Conservation (phyloP, 2,329 filamentous ascomycete species). For the Hypoxylon sp. region DNA sequence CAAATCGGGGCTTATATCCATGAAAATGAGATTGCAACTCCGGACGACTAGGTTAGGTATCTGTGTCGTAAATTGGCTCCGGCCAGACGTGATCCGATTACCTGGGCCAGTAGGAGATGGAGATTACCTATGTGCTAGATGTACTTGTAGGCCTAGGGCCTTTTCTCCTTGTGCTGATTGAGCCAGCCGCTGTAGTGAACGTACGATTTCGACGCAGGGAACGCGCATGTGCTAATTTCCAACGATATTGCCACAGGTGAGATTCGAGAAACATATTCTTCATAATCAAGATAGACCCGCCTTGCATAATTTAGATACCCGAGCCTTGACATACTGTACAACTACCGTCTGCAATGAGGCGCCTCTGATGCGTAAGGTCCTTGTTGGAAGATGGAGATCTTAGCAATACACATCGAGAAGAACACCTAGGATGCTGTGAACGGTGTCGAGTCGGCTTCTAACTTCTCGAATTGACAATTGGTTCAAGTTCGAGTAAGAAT, state of each 20-base stretch:
- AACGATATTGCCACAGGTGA: constrained; percentile 4
- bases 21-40: not conserved
- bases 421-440: constrained; percentile 2
- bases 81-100: constrained; percentile 10
- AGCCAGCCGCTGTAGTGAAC: constrained; percentile 1
- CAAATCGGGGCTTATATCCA: constrained; percentile 1
- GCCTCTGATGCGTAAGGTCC: not conserved
- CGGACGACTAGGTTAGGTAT: too few species aligned
- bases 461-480: constrained; percentile 11
- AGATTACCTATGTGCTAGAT: constrained; percentile 4
- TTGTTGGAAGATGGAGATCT: constrained; percentile 4
- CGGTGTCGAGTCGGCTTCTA: constrained; percentile 9
- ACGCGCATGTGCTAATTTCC: not conserved
- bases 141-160: not conserved
- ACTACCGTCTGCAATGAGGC: not conserved
- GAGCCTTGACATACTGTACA: not conserved
- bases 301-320: constrained; percentile 4
- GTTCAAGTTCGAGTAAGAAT: constrained; percentile 20
- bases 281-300: constrained; percentile 1
- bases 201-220: constrained; percentile 4
- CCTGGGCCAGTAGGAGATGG: not conserved
- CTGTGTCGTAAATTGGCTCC: not conserved
- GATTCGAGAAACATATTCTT: constrained; percentile 4
- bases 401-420: constrained; percentile 9
- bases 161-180: constrained; percentile 6